Evolutionary conservation across 192 early-diverging fungal species (phyloP), one percentile per base, ranked within the genome.

Genomic region (Podila clonocystis): DNA sequence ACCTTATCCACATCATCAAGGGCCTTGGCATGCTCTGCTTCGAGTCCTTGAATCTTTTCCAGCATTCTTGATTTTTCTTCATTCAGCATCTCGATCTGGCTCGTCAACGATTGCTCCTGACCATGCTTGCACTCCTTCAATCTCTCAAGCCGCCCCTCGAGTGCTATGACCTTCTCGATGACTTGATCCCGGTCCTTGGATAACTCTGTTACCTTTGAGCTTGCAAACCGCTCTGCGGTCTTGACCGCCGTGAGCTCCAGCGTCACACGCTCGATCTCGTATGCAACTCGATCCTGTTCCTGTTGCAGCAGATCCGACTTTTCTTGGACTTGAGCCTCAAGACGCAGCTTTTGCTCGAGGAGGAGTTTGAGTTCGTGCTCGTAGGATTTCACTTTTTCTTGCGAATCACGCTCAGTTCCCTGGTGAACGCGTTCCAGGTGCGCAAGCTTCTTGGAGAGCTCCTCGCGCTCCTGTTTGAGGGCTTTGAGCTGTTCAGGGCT

Each of bases 291-390:
- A 5, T 69, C 68, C 49, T 79, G 75, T 15, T 79, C 75, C 20
- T 67, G 28, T 12, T 79, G 68, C 30, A 79, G 36, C 12, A 79
- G 61, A 29, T 72, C 75, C 4, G 75, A 79, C 19, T 79, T 69
- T 34, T 79, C 75, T 45, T 79, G 75, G 11, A 79, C 75, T 52
- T 79, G 75, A 8, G 70, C 75, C 41, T 79, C 75, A 1, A 79
- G 52, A 6, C 59, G 68, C 1, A 38, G 34, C 31, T 72, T 79
- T 63, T 79, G 75, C 36, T 79, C 19, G 5, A 79, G 22, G 26
- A 79, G 60, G n/a, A 79, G 34, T 9, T 49, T 26, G 20, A 79
- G 69, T 22, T 79, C 75, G 7, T 79, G 31, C 26, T 79, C 75
- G 6, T 63, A 33, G 12, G 59, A 65, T 29, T 58, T 58, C 5